Evolutionary conservation across 148 eudicot species (phyloP), one percentile per base, ranked within the genome.

Genomic region (Spergularia bocconei): DNA sequence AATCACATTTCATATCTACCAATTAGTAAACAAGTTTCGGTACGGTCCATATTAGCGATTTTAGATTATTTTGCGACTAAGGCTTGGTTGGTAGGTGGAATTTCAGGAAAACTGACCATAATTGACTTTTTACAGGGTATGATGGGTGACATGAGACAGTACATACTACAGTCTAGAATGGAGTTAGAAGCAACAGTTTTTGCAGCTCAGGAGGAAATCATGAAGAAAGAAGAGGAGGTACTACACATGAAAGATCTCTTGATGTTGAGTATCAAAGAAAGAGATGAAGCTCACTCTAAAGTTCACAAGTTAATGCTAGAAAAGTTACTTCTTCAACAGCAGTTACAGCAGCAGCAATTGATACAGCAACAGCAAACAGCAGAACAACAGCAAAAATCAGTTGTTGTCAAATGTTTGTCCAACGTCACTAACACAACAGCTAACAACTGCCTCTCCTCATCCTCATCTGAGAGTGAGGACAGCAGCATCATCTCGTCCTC

Each of bases 211-310:
- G 97, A 91, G 23, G 92, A 93, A 69, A 86, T 93, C 33, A 75
- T 91, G 75, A 93, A 86, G 76, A 93, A 91, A 79, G 93, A 87
- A 25, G 96, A 87, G 74, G 98, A 93, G 77, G 29, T 93, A 36
- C 20, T 83, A 36, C 87, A 87, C 67, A 83, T 89, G 78, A 89
- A 79, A 64, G 84, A 76, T 66, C 72, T 91, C 17, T 66, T 93
- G 47, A 64, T 90, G 52, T 75, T 75, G 55, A 80, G 88, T 4
- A 80, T 86, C 55, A 85, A 87, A 51, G 98, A 93, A 61, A 84
- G 92, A 74, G 92, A 93, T 77, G 93, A 91, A 79, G 90, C 90
- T 65, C 83, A 85, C n/a, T 78, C 81, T 11, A 89, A 88, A 74
- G 79, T 81, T 82, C 89, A 86, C 16, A 78, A 65, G 59, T 78